phyloP scores from a whole-genome alignment of 1,284 basidiomycete species.

The Malassezia caprae region DNA sequence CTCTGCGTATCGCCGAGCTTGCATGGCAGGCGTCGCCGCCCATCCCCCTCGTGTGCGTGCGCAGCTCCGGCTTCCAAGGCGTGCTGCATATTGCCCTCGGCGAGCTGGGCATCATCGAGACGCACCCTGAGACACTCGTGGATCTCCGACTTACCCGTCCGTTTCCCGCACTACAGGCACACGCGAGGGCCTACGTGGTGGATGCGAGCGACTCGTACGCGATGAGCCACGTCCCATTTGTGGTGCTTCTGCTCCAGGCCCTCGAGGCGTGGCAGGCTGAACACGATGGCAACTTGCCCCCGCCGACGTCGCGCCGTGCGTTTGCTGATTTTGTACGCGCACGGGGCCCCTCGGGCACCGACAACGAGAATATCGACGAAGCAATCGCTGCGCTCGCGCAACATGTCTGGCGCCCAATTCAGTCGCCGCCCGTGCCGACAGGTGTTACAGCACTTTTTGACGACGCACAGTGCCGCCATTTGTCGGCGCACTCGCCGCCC shows the following conservation, averaged over 20 bases:
- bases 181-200: conserved; percentile 25
- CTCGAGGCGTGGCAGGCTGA: conserved; percentile 65
- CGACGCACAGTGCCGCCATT: conserved; percentile 53
- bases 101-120: conserved; percentile 61
- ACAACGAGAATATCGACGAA: conserved; percentile 87
- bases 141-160: conserved; percentile 72
- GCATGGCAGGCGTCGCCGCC: conserved; percentile 27
- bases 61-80: conserved; percentile 36
- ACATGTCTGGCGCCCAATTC: conserved; percentile 40
- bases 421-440: conserved; percentile 25
- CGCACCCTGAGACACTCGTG: conserved; percentile 65
- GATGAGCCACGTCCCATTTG: conserved; percentile 37
- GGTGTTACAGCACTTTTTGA: conserved; percentile 51
- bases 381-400: conserved; percentile 34
- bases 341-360: conserved; percentile 58
- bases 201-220: conserved; percentile 29
- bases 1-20: conserved; percentile 27
- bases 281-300: conserved; percentile 51
- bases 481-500: conserved; percentile 12
- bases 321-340: conserved; percentile 62
- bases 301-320: conserved; percentile 60
- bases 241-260: conserved; percentile 56
- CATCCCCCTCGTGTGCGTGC: conserved; percentile 31
- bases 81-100: conserved; percentile 31
- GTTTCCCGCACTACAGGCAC: conserved; percentile 57